Conservation (phyloP, 2,329 filamentous ascomycete species). For the Cylindrodendrum hubeiense region DNA sequence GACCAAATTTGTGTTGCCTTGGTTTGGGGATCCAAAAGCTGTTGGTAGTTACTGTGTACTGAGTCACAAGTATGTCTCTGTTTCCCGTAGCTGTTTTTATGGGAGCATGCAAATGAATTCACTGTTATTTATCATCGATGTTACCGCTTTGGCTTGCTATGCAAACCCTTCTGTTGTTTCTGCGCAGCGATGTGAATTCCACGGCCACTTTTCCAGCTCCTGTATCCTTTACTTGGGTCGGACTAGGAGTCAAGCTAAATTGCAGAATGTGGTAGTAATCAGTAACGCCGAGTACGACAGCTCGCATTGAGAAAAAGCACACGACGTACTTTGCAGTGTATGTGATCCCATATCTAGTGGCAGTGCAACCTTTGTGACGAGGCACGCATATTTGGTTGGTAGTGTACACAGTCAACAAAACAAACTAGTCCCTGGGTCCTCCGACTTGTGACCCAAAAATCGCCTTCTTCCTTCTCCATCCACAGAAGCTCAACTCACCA, state of each 20-base stretch:
- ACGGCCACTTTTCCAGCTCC: not conserved
- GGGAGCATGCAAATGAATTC: not conserved
- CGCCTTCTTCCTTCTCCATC: not conserved
- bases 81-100: not conserved
- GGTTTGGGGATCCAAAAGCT: not conserved
- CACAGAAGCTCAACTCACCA: not conserved
- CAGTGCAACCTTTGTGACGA: not conserved
- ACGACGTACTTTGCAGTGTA: not conserved
- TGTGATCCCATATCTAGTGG: not conserved
- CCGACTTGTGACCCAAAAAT: not conserved
- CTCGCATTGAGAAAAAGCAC: not conserved
- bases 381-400: not conserved
- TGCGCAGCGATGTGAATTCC: not conserved
- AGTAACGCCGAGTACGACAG: not conserved
- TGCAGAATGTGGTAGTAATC: not conserved
- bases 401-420: not conserved
- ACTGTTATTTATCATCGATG: not conserved
- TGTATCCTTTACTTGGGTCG: not conserved
- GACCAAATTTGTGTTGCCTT: not conserved
- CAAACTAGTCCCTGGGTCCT: not conserved
- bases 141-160: not conserved
- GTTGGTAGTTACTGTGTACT: not conserved
- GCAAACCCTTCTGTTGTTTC: not conserved
- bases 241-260: not conserved
- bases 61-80: too few species aligned